Evolutionary conservation across 2,329 filamentous ascomycete species (phyloP).

Genomic region (Beauveria brongniartii): DNA sequence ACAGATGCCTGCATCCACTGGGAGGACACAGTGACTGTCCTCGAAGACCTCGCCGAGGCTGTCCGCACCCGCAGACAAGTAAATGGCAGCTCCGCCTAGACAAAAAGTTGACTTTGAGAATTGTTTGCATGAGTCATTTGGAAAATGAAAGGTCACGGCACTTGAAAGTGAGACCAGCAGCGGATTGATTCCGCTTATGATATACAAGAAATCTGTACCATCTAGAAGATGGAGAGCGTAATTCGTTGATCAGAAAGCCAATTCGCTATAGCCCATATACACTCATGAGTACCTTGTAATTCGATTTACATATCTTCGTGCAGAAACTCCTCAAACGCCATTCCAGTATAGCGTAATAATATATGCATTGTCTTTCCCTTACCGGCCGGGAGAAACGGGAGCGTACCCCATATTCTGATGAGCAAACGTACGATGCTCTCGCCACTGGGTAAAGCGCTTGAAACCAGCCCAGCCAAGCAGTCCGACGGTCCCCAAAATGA

Average conservation of each 20-base stretch:
- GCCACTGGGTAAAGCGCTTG: constrained; percentile 38
- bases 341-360: not conserved
- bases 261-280: not conserved
- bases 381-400: constrained; percentile 17
- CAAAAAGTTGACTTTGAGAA: not conserved
- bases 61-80: constrained; percentile 64
- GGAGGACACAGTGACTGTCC: constrained; percentile 72
- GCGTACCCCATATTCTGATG: constrained; percentile 23
- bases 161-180: not conserved
- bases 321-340: not conserved
- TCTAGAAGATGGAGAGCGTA: not conserved
- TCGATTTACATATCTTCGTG: not conserved
- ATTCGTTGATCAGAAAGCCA: not conserved
- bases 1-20: constrained; percentile 95
- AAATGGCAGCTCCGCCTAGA: constrained; percentile 26
- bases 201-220: not conserved
- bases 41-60: constrained; percentile 79
- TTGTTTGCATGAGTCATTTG: not conserved
- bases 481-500: constrained; percentile 50
- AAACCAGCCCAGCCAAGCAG: constrained; percentile 53
- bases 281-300: not conserved
- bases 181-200: not conserved
- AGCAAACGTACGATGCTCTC: constrained; percentile 24
- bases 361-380: constrained; percentile 14
- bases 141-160: not conserved